phyloP scores from a whole-genome alignment of 176 grass and related monocot species.

The Musa beccarii region DNA sequence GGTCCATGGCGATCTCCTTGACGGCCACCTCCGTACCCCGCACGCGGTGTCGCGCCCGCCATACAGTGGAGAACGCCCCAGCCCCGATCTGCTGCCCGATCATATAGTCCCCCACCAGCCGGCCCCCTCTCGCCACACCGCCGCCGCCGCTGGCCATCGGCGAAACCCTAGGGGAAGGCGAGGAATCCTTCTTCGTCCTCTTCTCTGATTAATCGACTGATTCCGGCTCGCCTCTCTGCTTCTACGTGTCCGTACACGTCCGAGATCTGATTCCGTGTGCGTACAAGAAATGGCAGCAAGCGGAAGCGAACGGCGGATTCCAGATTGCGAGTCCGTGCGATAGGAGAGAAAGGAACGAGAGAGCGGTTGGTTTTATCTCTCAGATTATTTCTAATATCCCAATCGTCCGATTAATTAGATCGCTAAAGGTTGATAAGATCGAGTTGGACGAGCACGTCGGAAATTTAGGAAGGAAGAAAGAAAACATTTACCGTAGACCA shows the following conservation, averaged over 20 bases:
- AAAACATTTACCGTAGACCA: no score
- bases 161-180: slow-evolving; percentile 1
- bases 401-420: no score
- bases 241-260: not conserved
- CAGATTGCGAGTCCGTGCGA: no score
- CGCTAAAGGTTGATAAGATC: no score
- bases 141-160: not conserved
- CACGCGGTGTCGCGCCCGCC: slow-evolving; percentile 43
- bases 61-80: slow-evolving; percentile 88
- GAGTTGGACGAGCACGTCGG: no score
- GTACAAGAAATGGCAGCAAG: not conserved
- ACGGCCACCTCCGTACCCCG: slow-evolving; percentile 62
- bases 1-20: slow-evolving; percentile 86
- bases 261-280: not conserved
- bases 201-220: not conserved
- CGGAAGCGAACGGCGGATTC: no score
- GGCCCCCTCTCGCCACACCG: slow-evolving; percentile 5
- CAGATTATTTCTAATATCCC: no score
- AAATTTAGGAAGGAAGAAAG: no score
- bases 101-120: slow-evolving; percentile 69
- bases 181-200: not conserved
- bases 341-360: no score
- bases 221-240: not conserved
- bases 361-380: no score
- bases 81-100: slow-evolving; percentile 52